Percentiles rank a stretch among this genome's conserved stretches.
Conservation (phyloP, 2,329 filamentous ascomycete genomes). For the Arthroderma sp. region DNA sequence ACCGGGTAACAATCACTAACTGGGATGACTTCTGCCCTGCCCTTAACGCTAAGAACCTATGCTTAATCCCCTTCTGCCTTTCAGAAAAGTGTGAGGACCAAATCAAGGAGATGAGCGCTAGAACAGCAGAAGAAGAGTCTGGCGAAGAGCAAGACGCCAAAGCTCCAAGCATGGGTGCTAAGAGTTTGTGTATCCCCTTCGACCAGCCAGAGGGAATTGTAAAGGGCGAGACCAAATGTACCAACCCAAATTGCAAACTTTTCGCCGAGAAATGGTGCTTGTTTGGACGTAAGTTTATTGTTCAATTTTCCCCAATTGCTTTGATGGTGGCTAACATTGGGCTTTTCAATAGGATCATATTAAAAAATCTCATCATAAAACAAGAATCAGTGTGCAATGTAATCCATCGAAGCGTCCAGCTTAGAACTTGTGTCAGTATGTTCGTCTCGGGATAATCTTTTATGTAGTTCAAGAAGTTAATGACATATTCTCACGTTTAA, state of each 20-base stretch:
- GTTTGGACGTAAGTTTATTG: slow-evolving; percentile 48
- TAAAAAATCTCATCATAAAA: slow-evolving; percentile 3
- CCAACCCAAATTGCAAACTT: slow-evolving; percentile 71
- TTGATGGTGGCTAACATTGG: not conserved
- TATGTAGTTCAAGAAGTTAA: too few relatives aligned
- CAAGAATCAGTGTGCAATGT: too few relatives aligned
- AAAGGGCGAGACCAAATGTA: slow-evolving; percentile 73
- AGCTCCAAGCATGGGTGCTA: slow-evolving; percentile 62
- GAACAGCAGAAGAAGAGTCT: slow-evolving; percentile 45
- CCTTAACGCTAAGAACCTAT: slow-evolving; percentile 82
- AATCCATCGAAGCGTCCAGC: too few relatives aligned
- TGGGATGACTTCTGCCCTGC: slow-evolving; percentile 89
- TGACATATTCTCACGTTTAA: too few relatives aligned
- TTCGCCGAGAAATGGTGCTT: slow-evolving; percentile 78
- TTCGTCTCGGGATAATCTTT: too few relatives aligned
- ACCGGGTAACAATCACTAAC: slow-evolving; percentile 66
- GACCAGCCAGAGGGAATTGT: slow-evolving; percentile 73
- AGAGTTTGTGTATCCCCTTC: slow-evolving; percentile 66
- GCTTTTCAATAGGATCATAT: slow-evolving; percentile 12
- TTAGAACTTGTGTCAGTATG: too few relatives aligned
- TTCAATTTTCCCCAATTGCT: not conserved
- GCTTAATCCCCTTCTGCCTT: slow-evolving; percentile 82
- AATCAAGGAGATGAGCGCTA: slow-evolving; percentile 84
- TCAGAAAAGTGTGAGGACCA: slow-evolving; percentile 77
- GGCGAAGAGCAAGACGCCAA: slow-evolving; percentile 62